phyloP scores from a whole-genome alignment of 2,329 filamentous ascomycete species.

The Neurospora crassa region DNA sequence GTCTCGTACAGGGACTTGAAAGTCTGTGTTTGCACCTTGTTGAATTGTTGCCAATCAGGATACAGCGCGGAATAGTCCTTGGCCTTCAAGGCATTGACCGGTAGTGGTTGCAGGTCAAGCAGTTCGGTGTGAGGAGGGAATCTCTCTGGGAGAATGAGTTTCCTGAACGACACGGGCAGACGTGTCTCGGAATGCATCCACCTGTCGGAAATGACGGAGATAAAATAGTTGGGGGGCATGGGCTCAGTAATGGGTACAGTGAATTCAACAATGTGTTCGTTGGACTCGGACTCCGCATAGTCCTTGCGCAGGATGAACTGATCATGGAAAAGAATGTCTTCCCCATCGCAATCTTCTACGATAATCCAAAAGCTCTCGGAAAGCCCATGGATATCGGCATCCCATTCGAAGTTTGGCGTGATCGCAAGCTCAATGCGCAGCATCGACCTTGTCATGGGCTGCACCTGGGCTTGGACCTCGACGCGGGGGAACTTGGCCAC shows the following conservation, averaged over 20 bases:
- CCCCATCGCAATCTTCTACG: slow-evolving; percentile 94
- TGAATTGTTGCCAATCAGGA: slow-evolving; percentile 78
- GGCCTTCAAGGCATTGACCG: slow-evolving; percentile 78
- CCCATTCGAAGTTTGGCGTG: slow-evolving; percentile 93
- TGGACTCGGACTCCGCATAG: slow-evolving; percentile 75
- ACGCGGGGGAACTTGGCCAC: slow-evolving; percentile 90
- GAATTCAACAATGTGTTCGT: slow-evolving; percentile 91
- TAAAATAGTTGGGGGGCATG: slow-evolving; percentile 98
- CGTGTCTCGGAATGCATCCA: slow-evolving; percentile 99
- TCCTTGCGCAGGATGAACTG: slow-evolving; percentile 86
- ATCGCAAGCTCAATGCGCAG: slow-evolving; percentile 83
- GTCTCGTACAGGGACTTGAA: slow-evolving; percentile 89
- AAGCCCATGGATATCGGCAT: slow-evolving; percentile 75
- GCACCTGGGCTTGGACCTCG: slow-evolving; percentile 85
- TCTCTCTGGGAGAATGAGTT: slow-evolving; percentile 86
- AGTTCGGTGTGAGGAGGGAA: slow-evolving; percentile 91
- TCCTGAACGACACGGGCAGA: slow-evolving; percentile 87
- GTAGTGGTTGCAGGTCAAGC: slow-evolving; percentile 83
- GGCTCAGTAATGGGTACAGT: slow-evolving; percentile 95
- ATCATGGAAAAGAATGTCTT: slow-evolving; percentile 91
- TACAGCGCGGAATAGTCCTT: slow-evolving; percentile 77
- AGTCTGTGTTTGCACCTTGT: slow-evolving; percentile 93
- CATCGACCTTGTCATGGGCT: slow-evolving; percentile 91
- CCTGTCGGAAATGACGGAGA: slow-evolving; percentile 85
- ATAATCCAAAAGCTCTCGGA: slow-evolving; percentile 96